Base-by-base conservation (phyloP, 352 stramenopile species). In the Globisporangium nunn region DNA sequence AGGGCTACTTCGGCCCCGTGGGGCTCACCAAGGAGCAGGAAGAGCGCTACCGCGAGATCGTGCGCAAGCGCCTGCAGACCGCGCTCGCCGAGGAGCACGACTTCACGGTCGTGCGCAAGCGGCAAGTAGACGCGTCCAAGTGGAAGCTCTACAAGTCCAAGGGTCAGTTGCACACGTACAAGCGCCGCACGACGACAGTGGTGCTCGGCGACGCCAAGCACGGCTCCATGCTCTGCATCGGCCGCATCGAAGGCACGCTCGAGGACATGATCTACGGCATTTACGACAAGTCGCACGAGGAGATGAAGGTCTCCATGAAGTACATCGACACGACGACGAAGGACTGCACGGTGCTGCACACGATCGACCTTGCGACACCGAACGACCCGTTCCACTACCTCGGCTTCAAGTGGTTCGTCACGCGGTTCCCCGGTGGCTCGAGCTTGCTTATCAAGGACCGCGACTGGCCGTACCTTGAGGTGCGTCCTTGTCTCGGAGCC, bases 131-230 rank as follows among this genome's bases (percentile, higher is more conserved):
- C 59, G 48, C 58, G 4, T 51, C 46, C 3, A 71, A 85, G 50
- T 88, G 78, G 78, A 81, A 81, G 44, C 54, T 67, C 28, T 58
- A 74, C n/a, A 71, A 70, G 33, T 63, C 61, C 39, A 72, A 73
- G 57, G 39, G 62, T 17, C 48, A 67, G 10, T 52, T 87, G 48
- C 72, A 78, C 18, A 68, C 83, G 49, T 85, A 74, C 18, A 72
- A 66, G 8, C 49, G 49, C 4, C 53, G 73, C 28, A 14, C 37
- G 30, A 35, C 52, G 37, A 47, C 41, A 2, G 37, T 40, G 11
- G 52, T 55, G 40, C 51, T 55, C 3, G 51, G 44, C 10, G 52
- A 63, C 39, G 35, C 47, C 4, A 41, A 43, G 45, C 45, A 50
- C 45, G 45, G 45, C 18, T 43, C 37, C 14, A 43, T 87, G 54